Conservation (phyloP, 148 eudicot genomes). For the Rhododendron mucronatum region DNA sequence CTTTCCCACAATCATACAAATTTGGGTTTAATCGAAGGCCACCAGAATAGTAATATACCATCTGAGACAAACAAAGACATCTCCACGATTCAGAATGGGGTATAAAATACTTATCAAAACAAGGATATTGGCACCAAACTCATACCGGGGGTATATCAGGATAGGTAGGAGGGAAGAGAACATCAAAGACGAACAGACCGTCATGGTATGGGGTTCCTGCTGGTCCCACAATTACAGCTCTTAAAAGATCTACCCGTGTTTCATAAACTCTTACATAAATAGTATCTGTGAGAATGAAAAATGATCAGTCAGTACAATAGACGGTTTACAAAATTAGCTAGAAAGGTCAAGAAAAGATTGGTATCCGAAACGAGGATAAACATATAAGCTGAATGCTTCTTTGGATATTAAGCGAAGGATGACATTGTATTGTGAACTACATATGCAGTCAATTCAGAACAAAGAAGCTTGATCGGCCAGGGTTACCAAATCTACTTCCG, state of each 20-base stretch:
- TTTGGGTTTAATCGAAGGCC: slow-evolving; percentile 88
- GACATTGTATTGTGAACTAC: not conserved
- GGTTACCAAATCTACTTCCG: not conserved
- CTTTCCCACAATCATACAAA: slow-evolving; percentile 80
- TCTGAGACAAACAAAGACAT: slow-evolving; percentile 27
- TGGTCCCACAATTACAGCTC: slow-evolving; percentile 70
- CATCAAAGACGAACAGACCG: slow-evolving; percentile 76
- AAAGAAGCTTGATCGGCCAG: not conserved
- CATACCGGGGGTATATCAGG: slow-evolving; percentile 70
- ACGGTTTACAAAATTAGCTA: not conserved
- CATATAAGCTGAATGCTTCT: not conserved
- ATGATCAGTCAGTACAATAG: not conserved
- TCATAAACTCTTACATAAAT: slow-evolving; percentile 70
- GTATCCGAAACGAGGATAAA: not conserved
- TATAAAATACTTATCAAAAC: not conserved
- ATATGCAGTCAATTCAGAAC: not conserved
- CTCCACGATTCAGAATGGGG: not conserved
- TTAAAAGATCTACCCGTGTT: slow-evolving; percentile 68
- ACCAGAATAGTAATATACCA: slow-evolving; percentile 70
- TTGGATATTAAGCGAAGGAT: not conserved
- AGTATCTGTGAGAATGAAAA: slow-evolving; percentile 37
- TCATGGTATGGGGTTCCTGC: slow-evolving; percentile 88
- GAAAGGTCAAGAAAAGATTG: not conserved
- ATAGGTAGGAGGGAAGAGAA: slow-evolving; percentile 56
- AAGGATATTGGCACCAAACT: not conserved